Conservation (phyloP, 2,329 filamentous ascomycete genomes). For the Pseudogymnoascus sp. region DNA sequence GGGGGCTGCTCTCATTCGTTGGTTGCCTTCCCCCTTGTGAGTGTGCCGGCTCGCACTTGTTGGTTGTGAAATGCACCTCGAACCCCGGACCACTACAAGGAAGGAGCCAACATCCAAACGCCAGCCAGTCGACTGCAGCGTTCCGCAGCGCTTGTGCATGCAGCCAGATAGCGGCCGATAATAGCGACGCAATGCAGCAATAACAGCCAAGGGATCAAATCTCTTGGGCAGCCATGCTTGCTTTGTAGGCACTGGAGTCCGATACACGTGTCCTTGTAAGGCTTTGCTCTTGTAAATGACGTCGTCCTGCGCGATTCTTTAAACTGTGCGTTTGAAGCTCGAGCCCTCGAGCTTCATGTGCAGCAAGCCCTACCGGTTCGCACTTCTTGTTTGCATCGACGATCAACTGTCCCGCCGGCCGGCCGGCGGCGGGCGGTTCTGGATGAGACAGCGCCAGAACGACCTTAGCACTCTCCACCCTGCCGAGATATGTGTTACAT, state of each 20-base stretch:
- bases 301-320: background rate
- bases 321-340: slow-evolving; percentile 8
- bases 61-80: slow-evolving; percentile 8
- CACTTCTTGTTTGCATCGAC: slow-evolving; percentile 7
- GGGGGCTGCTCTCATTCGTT: background rate
- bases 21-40: background rate
- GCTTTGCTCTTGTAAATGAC: background rate
- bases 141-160: slow-evolving; percentile 1
- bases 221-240: slow-evolving; percentile 7
- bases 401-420: background rate
- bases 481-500: slow-evolving; percentile 8
- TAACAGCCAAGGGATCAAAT: slow-evolving; percentile 1
- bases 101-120: slow-evolving; percentile 4
- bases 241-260: background rate
- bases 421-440: background rate
- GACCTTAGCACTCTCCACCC: background rate
- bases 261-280: slow-evolving; percentile 8
- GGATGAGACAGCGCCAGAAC: slow-evolving; percentile 2
- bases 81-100: background rate
- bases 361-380: slow-evolving; percentile 6
- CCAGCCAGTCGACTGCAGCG: background rate
- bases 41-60: background rate
- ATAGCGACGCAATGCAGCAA: background rate
- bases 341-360: slow-evolving; percentile 1
- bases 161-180: slow-evolving; percentile 8